Conservation (phyloP, 306 rosid species). For the Gillenia trifoliata region DNA sequence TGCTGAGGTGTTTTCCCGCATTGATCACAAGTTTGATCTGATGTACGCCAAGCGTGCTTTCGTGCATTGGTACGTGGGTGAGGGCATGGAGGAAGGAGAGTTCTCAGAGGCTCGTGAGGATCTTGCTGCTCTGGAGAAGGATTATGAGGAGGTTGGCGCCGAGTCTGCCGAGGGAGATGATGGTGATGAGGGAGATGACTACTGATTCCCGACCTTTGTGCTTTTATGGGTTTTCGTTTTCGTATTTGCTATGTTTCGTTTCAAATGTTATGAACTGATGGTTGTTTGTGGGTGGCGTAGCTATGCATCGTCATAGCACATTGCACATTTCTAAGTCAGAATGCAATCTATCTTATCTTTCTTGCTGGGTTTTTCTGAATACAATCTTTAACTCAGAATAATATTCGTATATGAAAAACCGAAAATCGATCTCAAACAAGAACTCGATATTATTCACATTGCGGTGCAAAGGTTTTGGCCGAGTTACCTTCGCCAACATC, state of each 20-base stretch:
- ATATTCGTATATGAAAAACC: not conserved
- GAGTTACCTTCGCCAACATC: not conserved
- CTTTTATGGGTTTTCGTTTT: not conserved
- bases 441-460: not conserved
- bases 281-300: not conserved
- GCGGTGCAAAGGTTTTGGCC: not conserved
- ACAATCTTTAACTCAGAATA: not conserved
- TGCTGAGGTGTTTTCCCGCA: conserved; percentile 82
- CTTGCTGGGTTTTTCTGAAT: not conserved
- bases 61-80: conserved; percentile 93
- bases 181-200: conserved; percentile 64
- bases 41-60: conserved; percentile 96
- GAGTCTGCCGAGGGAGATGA: conserved; percentile 81
- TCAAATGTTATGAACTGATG: not conserved
- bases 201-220: conserved; percentile 8
- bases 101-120: conserved; percentile 96
- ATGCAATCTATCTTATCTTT: not conserved
- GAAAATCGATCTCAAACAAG: not conserved
- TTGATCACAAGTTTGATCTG: conserved; percentile 80
- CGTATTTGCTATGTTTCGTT: not conserved
- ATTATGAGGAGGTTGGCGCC: conserved; percentile 82
- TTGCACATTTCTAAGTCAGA: not conserved
- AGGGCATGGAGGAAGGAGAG: conserved; percentile 97
- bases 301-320: conserved; percentile 6
- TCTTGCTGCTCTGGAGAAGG: conserved; percentile 92